These are phyloP conservation scores for Pseudoturritis turrita DNA, from an alignment of 345 rosid species.

Conservation along the genomic window DNA sequence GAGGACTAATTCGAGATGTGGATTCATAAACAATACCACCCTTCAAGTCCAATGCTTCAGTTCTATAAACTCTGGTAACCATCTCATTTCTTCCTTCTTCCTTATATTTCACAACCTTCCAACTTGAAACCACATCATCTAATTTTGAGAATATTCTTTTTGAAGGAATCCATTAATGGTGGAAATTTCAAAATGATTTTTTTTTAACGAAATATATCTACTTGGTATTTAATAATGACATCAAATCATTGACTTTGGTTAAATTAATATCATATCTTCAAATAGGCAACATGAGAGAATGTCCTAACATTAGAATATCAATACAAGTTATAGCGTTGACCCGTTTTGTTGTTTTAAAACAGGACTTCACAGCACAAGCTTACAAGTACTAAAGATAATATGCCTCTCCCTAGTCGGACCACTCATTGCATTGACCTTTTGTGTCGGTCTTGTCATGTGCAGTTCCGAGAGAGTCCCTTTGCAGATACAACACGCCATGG, in stretches of 20 bases:
- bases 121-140: background rate
- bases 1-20: constrained; percentile 47
- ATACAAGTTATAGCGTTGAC: constrained; percentile 6
- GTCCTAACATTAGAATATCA: background rate
- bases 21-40: constrained; percentile 32
- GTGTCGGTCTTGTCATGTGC: constrained; percentile 34
- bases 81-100: background rate
- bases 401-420: constrained; percentile 48
- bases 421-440: constrained; percentile 33
- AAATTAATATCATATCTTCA: background rate
- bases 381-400: constrained; percentile 39
- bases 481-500: background rate
- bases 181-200: constrained; percentile 8
- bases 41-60: constrained; percentile 43
- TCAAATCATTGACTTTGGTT: constrained; percentile 22
- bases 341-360: constrained; percentile 9
- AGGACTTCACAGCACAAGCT: constrained; percentile 30
- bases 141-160: background rate
- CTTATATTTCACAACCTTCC: background rate
- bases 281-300: constrained; percentile 13
- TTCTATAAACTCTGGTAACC: constrained; percentile 31
- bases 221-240: background rate
- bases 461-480: constrained; percentile 1
- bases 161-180: background rate
- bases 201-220: background rate